Base-by-base conservation (phyloP, 768 basidiomycete genomes). In the Clitopilus passeckerianus region DNA sequence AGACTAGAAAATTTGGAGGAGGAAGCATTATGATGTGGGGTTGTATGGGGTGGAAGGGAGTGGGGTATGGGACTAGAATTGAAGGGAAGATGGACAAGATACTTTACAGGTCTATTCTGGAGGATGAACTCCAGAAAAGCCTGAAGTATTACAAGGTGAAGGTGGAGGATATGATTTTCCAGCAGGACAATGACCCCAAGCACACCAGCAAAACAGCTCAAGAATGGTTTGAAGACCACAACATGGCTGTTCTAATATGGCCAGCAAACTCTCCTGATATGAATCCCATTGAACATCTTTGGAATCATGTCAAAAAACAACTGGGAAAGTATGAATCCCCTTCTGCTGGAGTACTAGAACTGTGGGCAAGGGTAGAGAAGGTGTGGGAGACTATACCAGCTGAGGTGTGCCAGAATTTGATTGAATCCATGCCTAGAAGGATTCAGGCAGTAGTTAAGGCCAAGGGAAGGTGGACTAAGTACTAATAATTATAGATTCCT, bases 231-330 rank as follows among this genome's bases (percentile, higher is more conserved):
- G 1, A 63, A 35, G 43, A 64, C 1, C n/a, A 70, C 16, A 23
- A 57, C 7, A 35, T 35, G 7, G 34, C 7, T 7, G 34, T 35
- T 35, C 34, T 6, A 69, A n/a, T n/a, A n/a, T n/a, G n/a, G n/a
- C n/a, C n/a, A n/a, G n/a, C n/a, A n/a, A n/a, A n/a, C n/a, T n/a
- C 68, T 22, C 69, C 68, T n/a, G 67, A 71, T 53, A 62, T 72
- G 61, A 72, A 66, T 59, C 63, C 63, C 55, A 72, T 72, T 24
- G 67, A 72, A 59, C 64, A 72, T 61, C 60, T 65, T 18, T 72
- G 71, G 69, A 20, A 12, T 16, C 53, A 58, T 53, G 24, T 58
- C 46, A 58, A 58, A 27, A 53, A 43, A 14, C 12, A 52, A 46
- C 57, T 58, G 9, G 27, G n/a, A 24, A 43, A 58, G 46, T 46